These are phyloP conservation scores for Rhodamnia rubescens DNA, from an alignment of 345 rosid genomes.

Conservation along the genomic window DNA sequence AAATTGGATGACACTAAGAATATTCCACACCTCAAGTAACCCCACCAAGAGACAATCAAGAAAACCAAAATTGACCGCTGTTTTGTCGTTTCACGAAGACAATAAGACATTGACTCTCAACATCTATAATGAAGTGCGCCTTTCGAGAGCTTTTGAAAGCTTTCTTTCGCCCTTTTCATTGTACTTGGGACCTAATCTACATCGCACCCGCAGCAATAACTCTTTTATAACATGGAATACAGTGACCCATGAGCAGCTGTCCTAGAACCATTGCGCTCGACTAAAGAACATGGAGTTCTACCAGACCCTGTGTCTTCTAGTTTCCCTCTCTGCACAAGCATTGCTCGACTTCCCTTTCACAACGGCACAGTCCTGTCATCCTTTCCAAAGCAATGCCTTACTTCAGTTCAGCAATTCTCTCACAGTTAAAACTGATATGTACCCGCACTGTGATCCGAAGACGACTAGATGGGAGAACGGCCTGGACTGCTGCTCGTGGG, in stretches of 20 bases:
- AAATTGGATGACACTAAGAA: too few relatives aligned
- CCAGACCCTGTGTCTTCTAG: neutral
- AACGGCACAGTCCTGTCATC: neutral
- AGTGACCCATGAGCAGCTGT: too few relatives aligned
- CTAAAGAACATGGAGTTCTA: neutral
- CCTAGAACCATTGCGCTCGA: neutral
- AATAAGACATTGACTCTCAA: too few relatives aligned
- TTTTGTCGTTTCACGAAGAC: fast-evolving
- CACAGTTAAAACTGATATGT: fast-evolving
- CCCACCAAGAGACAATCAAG: too few relatives aligned
- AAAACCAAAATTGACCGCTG: fast-evolving
- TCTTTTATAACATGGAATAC: too few relatives aligned
- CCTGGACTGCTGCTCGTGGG: neutral
- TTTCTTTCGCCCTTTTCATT: too few relatives aligned
- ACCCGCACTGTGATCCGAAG: neutral
- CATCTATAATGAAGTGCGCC: too few relatives aligned
- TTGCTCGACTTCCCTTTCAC: neutral
- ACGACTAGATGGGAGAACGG: neutral
- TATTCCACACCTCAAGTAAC: too few relatives aligned
- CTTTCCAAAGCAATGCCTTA: neutral
- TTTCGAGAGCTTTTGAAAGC: too few relatives aligned
- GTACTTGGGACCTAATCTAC: too few relatives aligned
- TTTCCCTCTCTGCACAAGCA: too few relatives aligned
- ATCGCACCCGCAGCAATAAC: too few relatives aligned
- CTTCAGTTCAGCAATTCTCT: neutral